Percentiles rank a stretch among this genome's conserved stretches.
Evolutionary conservation across 345 rosid species (phyloP).

Genomic region (sweet orange (Citrus sinensis)): DNA sequence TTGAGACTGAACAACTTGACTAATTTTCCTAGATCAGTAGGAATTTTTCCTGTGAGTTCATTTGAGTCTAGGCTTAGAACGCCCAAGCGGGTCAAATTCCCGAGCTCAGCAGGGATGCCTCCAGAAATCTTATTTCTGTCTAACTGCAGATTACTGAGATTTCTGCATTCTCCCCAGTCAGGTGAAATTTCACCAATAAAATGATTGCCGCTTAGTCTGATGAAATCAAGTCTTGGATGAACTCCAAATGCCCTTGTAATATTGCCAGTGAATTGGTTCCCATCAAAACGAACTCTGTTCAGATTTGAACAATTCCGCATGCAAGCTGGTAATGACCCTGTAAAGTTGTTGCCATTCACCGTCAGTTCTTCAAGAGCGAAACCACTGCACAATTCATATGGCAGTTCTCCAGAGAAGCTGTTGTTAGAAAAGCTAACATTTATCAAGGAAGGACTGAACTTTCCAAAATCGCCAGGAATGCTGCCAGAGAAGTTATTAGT

Average conservation of each 20-base stretch:
- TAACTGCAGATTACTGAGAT: conserved; percentile 48
- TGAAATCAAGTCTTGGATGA: conserved; percentile 34
- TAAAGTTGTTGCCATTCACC: conserved; percentile 45
- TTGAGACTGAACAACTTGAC: conserved; percentile 35
- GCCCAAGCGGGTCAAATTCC: conserved; percentile 35
- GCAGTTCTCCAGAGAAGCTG: conserved; percentile 58
- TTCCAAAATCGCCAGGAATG: conserved; percentile 54
- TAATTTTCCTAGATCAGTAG: conserved; percentile 43
- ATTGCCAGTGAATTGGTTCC: conserved; percentile 51
- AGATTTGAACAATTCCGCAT: conserved; percentile 48
- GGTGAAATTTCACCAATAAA: conserved; percentile 51
- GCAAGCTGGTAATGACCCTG: conserved; percentile 56
- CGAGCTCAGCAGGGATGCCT: conserved; percentile 50
- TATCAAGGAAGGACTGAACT: conserved; percentile 32
- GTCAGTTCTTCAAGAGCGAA: conserved; percentile 26
- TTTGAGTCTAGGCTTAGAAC: conserved; percentile 42
- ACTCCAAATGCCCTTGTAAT: conserved; percentile 53
- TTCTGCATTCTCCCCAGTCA: conserved; percentile 58
- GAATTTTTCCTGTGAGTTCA: conserved; percentile 46
- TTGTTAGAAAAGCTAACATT: conserved; percentile 54
- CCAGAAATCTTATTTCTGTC: conserved; percentile 55
- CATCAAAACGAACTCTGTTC: conserved; percentile 38
- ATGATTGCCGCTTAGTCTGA: conserved; percentile 43
- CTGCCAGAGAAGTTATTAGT: conserved; percentile 50
- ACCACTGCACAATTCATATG: conserved; percentile 51